Evolutionary conservation across 176 grass and related monocot species (phyloP).

Genomic region (Puya raimondii): DNA sequence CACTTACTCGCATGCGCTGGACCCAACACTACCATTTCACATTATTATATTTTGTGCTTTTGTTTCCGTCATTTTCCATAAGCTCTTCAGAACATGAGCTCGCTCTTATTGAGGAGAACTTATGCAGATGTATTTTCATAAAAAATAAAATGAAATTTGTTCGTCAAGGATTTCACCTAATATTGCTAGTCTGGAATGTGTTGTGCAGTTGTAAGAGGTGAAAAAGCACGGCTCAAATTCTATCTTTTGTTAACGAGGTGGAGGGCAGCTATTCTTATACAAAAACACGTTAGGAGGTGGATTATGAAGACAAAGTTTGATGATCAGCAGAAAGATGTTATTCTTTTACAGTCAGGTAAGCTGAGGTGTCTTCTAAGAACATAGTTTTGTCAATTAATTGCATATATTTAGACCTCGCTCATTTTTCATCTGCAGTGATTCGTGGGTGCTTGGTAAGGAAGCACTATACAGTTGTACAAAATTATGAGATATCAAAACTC

Average conservation of each 20-base stretch:
- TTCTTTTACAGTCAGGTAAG: constrained; percentile 76
- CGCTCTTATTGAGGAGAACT: neutral
- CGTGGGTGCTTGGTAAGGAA: constrained; percentile 67
- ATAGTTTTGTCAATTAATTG: neutral
- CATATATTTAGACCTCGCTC: neutral
- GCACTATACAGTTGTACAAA: constrained; percentile 40
- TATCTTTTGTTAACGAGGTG: constrained; percentile 49
- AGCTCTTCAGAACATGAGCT: neutral
- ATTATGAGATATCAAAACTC: constrained; percentile 24
- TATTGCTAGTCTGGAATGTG: constrained; percentile 2
- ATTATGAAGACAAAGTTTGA: constrained; percentile 40
- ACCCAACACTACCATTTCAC: neutral
- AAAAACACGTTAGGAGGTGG: constrained; percentile 57
- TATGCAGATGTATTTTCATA: neutral
- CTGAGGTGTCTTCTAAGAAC: constrained; percentile 1
- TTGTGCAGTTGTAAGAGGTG: constrained; percentile 57
- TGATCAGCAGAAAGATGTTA: constrained; percentile 48
- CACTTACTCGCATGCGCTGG: neutral
- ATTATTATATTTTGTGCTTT: neutral
- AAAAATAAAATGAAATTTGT: neutral
- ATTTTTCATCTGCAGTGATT: constrained; percentile 31
- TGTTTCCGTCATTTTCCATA: neutral
- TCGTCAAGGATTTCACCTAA: neutral
- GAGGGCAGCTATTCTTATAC: constrained; percentile 79
- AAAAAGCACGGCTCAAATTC: constrained; percentile 50